Evolutionary conservation across 345 rosid genomes (phyloP).

Genomic region (Corchorus capsularis): DNA sequence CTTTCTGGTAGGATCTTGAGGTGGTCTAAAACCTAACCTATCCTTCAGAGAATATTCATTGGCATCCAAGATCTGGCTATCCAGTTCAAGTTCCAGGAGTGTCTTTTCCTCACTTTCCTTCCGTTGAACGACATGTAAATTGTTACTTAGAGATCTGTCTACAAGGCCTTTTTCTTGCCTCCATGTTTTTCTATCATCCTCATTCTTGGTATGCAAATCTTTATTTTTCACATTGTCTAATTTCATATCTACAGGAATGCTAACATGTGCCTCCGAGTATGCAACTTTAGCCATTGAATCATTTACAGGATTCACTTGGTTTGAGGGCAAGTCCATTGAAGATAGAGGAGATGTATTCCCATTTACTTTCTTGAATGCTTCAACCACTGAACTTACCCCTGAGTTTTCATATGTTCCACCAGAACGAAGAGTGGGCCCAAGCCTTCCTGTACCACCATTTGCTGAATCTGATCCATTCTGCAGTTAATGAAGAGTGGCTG

Average conservation of each 20-base stretch:
- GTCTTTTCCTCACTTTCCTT: conserved; percentile 40
- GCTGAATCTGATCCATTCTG: conserved; percentile 40
- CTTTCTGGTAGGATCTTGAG: conserved; percentile 45
- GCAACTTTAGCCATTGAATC: conserved; percentile 23
- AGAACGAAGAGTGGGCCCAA: conserved; percentile 30
- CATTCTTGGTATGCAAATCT: conserved; percentile 20
- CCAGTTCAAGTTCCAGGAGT: conserved; percentile 35
- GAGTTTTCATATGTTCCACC: conserved; percentile 21
- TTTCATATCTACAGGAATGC: conserved; percentile 18
- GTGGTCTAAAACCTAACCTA: conserved; percentile 32
- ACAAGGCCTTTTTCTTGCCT: conserved; percentile 30
- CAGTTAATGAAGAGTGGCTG: conserved; percentile 17
- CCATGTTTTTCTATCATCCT: conserved; percentile 27
- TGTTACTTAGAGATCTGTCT: conserved; percentile 30
- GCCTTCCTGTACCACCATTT: conserved; percentile 27
- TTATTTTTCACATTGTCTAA: conserved; percentile 24
- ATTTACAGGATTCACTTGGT: conserved; percentile 18
- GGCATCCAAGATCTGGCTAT: conserved; percentile 16
- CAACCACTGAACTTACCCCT: conserved; percentile 24
- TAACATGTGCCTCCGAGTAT: conserved; percentile 22
- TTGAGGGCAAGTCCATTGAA: conserved; percentile 25
- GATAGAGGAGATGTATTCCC: conserved; percentile 24
- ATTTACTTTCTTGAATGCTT: conserved; percentile 28
- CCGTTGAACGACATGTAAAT: conserved; percentile 23
- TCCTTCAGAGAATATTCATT: conserved; percentile 46